Percentiles rank a stretch among this genome's conserved stretches.
phyloP scores from a whole-genome alignment of 2,329 filamentous ascomycete genomes.

The Massarina eburnea region DNA sequence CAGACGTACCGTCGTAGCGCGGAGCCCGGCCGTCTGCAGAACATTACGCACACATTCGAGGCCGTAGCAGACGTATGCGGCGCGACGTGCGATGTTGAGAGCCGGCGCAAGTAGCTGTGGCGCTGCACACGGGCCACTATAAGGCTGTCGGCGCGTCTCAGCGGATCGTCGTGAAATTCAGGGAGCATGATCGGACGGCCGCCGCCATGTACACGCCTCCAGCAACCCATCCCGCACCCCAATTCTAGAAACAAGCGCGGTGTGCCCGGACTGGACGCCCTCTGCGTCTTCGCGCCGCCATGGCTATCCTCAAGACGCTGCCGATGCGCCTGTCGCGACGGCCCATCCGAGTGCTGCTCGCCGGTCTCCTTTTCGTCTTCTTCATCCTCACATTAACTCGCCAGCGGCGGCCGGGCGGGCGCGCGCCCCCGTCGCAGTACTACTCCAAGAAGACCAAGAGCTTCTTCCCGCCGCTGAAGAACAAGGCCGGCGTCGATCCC shows the following conservation, averaged over 20 bases:
- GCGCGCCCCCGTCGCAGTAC: conserved; percentile 17
- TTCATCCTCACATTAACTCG: conserved; percentile 33
- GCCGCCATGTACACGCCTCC: conserved; percentile 5
- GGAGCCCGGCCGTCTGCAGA: too few relatives aligned
- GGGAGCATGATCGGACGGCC: conserved; percentile 3
- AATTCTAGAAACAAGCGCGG: conserved; percentile 12
- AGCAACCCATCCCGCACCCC: not conserved
- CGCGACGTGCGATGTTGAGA: too few relatives aligned
- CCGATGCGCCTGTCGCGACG: conserved; percentile 12
- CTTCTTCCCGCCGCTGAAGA: conserved; percentile 40
- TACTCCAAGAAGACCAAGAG: conserved; percentile 37
- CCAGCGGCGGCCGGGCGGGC: conserved; percentile 11
- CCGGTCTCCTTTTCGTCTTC: conserved; percentile 35
- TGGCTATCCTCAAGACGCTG: conserved; percentile 9
- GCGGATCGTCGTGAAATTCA: conserved; percentile 2
- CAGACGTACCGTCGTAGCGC: too few relatives aligned
- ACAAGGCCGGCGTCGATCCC: conserved; percentile 30
- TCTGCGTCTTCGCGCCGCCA: conserved; percentile 9
- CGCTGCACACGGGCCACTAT: conserved; percentile 28
- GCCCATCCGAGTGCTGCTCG: conserved; percentile 28
- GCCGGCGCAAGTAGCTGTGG: conserved; percentile 43
- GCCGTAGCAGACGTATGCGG: too few relatives aligned
- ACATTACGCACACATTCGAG: too few relatives aligned
- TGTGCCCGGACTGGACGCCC: conserved; percentile 9
- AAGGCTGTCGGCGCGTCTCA: not conserved